Conservation (phyloP, 305 asterid species). For the Solanum hybrid region DNA sequence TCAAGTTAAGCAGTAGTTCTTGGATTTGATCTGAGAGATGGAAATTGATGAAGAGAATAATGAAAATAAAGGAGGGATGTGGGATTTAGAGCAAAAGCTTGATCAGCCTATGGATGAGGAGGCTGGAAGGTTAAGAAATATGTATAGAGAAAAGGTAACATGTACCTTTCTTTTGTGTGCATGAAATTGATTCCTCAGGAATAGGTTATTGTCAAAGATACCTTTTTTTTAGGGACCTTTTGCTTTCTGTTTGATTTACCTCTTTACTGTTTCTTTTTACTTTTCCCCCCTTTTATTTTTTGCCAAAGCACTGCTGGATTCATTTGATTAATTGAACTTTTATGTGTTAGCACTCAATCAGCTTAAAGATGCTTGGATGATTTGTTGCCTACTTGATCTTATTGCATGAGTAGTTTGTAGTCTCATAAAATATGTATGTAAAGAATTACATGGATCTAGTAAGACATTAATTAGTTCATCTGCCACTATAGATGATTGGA, state of each 20-base stretch:
- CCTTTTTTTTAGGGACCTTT: background rate
- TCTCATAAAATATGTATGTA: background rate
- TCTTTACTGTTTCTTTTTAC: background rate
- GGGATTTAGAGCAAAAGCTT: slow-evolving; percentile 94
- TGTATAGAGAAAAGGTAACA: slow-evolving; percentile 82
- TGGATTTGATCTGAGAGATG: slow-evolving; percentile 17
- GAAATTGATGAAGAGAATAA: slow-evolving; percentile 46
- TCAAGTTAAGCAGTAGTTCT: background rate
- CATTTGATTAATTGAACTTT: background rate
- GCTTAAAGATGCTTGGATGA: background rate
- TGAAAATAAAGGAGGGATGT: slow-evolving; percentile 83
- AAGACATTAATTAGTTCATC: background rate
- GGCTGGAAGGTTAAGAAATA: slow-evolving; percentile 75
- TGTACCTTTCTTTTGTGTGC: background rate
- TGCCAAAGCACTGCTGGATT: background rate
- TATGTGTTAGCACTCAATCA: background rate
- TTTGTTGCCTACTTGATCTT: background rate
- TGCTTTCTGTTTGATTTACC: background rate
- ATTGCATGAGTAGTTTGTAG: background rate
- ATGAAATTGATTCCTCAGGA: background rate
- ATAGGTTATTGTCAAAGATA: background rate
- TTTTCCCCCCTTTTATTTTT: too few species aligned
- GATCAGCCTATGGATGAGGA: slow-evolving; percentile 99
- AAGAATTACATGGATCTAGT: background rate
- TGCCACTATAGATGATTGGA: background rate